phyloP scores from a whole-genome alignment of 768 basidiomycete genomes.

The Tricholoma hemisulphureum region DNA sequence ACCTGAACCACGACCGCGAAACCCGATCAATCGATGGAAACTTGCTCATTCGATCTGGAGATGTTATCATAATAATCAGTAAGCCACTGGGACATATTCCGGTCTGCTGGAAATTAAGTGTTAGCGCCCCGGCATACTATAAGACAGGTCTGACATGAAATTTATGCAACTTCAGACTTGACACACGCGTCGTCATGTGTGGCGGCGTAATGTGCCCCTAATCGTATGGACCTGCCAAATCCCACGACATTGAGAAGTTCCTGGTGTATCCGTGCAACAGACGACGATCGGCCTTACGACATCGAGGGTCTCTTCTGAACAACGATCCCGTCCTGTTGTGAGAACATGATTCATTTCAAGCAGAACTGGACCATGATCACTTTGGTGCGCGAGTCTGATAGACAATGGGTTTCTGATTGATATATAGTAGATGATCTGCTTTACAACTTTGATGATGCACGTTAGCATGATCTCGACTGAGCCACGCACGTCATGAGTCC shows the following conservation, averaged over 20 bases:
- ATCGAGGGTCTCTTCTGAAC: background rate
- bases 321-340: background rate
- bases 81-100: too few species aligned
- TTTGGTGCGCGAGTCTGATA: too few species aligned
- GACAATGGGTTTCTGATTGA: background rate
- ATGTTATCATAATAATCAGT: background rate
- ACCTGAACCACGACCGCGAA: too few species aligned
- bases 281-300: background rate
- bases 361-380: too few species aligned
- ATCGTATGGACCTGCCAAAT: background rate
- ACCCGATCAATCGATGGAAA: background rate
- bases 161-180: too few species aligned
- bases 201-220: background rate
- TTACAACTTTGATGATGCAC: constrained; percentile 25
- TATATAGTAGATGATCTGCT: background rate
- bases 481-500: background rate
- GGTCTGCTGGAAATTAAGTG: too few species aligned
- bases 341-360: background rate
- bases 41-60: background rate
- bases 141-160: too few species aligned
- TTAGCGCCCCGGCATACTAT: too few species aligned
- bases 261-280: background rate
- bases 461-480: constrained; percentile 21
- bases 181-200: background rate
- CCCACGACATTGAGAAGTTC: background rate